Percentiles rank a stretch among this genome's conserved stretches.
Conservation (phyloP, 768 basidiomycete genomes). For the Lanmaoa rubissima region DNA sequence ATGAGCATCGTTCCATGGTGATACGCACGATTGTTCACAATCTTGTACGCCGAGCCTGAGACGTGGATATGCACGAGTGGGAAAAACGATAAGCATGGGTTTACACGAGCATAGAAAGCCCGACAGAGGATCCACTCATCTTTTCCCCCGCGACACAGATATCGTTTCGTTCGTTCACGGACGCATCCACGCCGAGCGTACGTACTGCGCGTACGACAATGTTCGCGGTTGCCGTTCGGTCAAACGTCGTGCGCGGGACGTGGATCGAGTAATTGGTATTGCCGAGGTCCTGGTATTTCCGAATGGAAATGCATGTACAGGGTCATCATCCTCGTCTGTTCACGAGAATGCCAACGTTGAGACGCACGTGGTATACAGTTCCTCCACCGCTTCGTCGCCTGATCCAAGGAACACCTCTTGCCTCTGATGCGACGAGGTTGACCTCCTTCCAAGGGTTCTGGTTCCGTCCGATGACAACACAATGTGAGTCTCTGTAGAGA, state of each 20-base stretch:
- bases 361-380: constrained; percentile 90
- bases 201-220: constrained; percentile 77
- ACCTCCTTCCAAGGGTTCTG: constrained; percentile 99
- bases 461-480: constrained; percentile 92
- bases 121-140: constrained; percentile 57
- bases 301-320: neutral
- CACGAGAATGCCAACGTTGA: neutral
- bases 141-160: constrained; percentile 82
- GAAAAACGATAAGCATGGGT: constrained; percentile 1
- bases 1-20: constrained; percentile 99
- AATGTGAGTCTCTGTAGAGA: constrained; percentile 83
- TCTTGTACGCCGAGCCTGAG: constrained; percentile 97
- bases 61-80: constrained; percentile 50
- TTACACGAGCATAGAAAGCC: neutral
- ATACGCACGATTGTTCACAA: constrained; percentile 86
- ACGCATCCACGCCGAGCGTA: constrained; percentile 70
- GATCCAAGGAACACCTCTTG: constrained; percentile 67
- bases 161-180: constrained; percentile 89
- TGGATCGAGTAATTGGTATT: constrained; percentile 98
- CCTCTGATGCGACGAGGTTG: constrained; percentile 60
- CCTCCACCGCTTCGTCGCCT: constrained; percentile 90
- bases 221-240: constrained; percentile 73
- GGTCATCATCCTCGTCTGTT: neutral
- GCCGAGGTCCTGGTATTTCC: constrained; percentile 75
- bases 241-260: constrained; percentile 75